Conservation (phyloP, 257 asterid species). For the Osmanthus fragrans region DNA sequence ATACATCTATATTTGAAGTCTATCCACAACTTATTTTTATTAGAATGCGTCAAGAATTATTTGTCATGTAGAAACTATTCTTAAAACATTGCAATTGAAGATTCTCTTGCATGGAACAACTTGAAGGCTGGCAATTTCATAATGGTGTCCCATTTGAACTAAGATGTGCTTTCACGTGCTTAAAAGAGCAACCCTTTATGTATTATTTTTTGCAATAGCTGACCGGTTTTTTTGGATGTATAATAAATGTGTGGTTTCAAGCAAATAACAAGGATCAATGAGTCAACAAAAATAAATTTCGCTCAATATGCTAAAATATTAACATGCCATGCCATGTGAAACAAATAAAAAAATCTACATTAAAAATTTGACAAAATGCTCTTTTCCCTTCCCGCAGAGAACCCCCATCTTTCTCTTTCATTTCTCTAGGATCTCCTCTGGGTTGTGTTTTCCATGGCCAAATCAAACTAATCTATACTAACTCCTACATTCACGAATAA, state of each 20-base stretch:
- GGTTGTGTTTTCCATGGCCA: constrained; percentile 4
- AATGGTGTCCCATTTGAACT: not conserved
- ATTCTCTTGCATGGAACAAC: not conserved
- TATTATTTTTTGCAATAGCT: not conserved
- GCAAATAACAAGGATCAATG: not conserved
- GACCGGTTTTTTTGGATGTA: not conserved
- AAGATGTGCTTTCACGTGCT: not conserved
- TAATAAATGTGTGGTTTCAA: not conserved
- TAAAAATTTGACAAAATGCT: constrained; percentile 1
- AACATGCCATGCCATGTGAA: not conserved
- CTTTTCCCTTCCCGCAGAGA: not conserved
- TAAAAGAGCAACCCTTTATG: not conserved
- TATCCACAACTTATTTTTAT: not conserved
- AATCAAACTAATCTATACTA: constrained; percentile 13
- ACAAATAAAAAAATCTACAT: not conserved
- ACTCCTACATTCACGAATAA: constrained; percentile 10
- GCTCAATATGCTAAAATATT: constrained; percentile 13
- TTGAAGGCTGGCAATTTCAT: not conserved
- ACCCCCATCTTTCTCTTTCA: constrained; percentile 2
- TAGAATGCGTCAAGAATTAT: not conserved
- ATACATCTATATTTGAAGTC: not conserved
- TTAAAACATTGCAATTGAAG: not conserved
- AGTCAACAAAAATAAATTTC: constrained; percentile 1
- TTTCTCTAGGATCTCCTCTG: constrained; percentile 2
- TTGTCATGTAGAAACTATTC: not conserved